A percentile compares a stretch with the other conserved stretches of the same genome.
phyloP scores from a whole-genome alignment of 768 basidiomycete species.

The Suillus subalutaceus region DNA sequence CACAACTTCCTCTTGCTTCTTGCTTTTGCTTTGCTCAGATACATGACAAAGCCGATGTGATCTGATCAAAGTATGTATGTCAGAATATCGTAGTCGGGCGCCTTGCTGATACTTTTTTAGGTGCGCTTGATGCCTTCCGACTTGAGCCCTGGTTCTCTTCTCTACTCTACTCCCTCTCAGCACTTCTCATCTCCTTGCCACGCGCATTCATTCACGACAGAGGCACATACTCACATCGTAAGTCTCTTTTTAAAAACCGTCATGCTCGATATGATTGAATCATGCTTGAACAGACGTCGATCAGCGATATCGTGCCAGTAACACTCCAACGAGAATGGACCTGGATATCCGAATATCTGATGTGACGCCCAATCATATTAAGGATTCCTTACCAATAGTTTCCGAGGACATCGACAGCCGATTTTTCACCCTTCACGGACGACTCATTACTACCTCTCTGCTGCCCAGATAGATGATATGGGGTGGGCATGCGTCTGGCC shows the following conservation, averaged over 20 bases:
- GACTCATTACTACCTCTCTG: too few relatives aligned
- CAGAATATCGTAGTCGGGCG: background rate
- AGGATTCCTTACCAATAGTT: too few relatives aligned
- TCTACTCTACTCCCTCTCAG: background rate
- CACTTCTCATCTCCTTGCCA: background rate
- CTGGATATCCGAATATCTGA: too few relatives aligned
- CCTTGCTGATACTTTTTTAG: background rate
- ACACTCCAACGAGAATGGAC: too few relatives aligned
- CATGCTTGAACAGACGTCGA: too few relatives aligned
- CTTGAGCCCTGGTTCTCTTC: background rate
- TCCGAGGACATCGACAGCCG: too few relatives aligned
- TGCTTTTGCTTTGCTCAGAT: background rate
- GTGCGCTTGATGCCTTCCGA: background rate
- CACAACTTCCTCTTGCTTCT: background rate
- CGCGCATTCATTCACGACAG: background rate
- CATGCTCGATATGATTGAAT: background rate
- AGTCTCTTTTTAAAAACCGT: background rate
- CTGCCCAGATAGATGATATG: too few relatives aligned
- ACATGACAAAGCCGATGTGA: background rate
- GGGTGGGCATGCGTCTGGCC: background rate
- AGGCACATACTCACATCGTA: background rate
- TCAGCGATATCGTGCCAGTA: too few relatives aligned
- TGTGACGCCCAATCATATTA: too few relatives aligned
- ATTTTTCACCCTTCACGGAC: too few relatives aligned
- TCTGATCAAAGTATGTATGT: background rate